Conservation (phyloP, 129 eudicot species). For the Heracleum sosnowskyi region DNA sequence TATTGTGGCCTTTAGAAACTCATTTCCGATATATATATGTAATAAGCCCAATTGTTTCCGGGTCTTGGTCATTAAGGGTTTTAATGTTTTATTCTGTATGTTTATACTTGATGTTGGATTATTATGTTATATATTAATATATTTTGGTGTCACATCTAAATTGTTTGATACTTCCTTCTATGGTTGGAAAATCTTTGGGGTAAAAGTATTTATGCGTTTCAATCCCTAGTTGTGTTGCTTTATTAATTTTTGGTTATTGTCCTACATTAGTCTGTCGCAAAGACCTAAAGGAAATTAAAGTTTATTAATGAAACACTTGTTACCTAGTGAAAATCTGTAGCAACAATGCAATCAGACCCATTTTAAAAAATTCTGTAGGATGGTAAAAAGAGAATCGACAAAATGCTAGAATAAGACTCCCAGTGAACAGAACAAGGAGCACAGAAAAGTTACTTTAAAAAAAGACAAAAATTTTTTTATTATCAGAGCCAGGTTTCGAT, state of each 20-base stretch:
- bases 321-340: background rate
- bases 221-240: background rate
- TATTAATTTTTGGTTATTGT: no score
- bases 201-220: background rate
- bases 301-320: no score
- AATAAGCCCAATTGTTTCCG: background rate
- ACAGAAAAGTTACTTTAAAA: background rate
- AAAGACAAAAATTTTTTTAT: background rate
- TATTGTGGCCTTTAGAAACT: no score
- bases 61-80: background rate
- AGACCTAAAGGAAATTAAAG: background rate
- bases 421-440: no score
- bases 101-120: no score
- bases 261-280: background rate
- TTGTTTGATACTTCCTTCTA: background rate
- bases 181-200: background rate
- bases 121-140: background rate
- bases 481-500: constrained; percentile 99
- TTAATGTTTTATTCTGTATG: no score
- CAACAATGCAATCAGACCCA: background rate
- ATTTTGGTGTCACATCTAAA: background rate
- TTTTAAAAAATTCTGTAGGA: background rate
- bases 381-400: background rate
- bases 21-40: no score
- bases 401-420: no score